Evolutionary conservation across 306 rosid genomes (phyloP).

Genomic region (Lablab purpureus): DNA sequence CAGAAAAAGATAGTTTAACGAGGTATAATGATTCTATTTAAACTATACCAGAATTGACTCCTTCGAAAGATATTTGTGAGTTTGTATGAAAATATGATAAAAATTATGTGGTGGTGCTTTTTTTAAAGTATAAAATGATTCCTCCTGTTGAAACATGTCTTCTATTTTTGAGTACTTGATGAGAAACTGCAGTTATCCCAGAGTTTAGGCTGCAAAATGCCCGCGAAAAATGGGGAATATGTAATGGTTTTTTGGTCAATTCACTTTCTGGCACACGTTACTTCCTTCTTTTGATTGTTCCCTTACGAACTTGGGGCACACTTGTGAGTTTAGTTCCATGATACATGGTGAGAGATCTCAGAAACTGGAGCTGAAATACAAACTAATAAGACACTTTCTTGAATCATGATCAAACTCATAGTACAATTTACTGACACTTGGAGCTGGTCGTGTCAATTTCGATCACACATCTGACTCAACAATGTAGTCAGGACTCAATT

Average conservation of each 20-base stretch:
- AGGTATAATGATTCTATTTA: too few relatives aligned
- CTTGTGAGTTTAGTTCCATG: slow-evolving; percentile 25
- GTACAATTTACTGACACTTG: slow-evolving; percentile 25
- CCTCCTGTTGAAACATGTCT: neutral
- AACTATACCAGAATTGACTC: neutral
- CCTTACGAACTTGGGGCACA: neutral
- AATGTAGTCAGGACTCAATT: slow-evolving; percentile 26
- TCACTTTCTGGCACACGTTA: neutral
- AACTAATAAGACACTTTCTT: slow-evolving; percentile 24
- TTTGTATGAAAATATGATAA: neutral
- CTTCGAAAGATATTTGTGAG: neutral
- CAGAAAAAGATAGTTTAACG: too few relatives aligned
- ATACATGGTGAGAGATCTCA: neutral
- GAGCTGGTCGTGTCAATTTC: slow-evolving; percentile 37
- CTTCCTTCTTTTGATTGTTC: neutral
- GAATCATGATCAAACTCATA: slow-evolving; percentile 24
- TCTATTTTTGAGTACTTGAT: neutral
- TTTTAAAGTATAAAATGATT: slow-evolving; percentile 20
- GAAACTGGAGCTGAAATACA: slow-evolving; percentile 31
- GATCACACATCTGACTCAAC: slow-evolving; percentile 37
- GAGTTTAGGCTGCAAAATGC: slow-evolving; percentile 23
- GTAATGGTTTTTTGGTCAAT: slow-evolving; percentile 21
- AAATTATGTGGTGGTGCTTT: neutral
- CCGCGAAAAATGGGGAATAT: neutral
- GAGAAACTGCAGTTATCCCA: neutral